Evolutionary conservation across 208 protist species (phyloP), one percentile per base, ranked within the genome.

Genomic region (Acanthamoeba lenticulata): DNA sequence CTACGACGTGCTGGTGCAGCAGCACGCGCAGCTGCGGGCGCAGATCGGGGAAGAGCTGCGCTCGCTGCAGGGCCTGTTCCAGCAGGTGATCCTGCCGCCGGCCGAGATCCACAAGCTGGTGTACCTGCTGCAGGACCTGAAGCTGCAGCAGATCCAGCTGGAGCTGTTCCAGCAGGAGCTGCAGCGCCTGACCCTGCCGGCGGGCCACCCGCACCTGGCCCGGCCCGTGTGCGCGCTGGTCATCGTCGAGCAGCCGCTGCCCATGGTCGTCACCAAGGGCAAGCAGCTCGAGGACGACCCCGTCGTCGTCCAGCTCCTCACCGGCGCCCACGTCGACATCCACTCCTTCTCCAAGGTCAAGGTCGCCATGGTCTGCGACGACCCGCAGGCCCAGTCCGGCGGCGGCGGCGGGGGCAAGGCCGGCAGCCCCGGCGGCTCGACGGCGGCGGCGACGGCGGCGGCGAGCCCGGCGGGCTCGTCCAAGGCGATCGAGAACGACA

Each of bases 211-310:
- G 11, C 93, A 62, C 47, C 55, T 85, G 38, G 44, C n/a, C 38
- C 62, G 44, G 2, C 57, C 83, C 29, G 90, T 95, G 47, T 93
- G 90, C 11, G 95, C 95, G 17, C 38, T 96, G 7, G 95, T 96
- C 2, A 94, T 96, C 19, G 94, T 95, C 40, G 92, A 96, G 60
- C 95, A 96, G 83, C 95, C 95, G 27, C 92, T 96, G 45, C 95
- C 95, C 24, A 94, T 94, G 92, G 95, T 96, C 5, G 88, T 96
- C 17, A 96, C 95, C 32, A 96, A 96, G 49, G 89, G 95, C 60
- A 96, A 94, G 44, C 95, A 94, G 69, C 47, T 95, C 5, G 95
- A 96, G 94, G 94, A 95, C 42, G 95, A 96, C 42, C 95, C 95
- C 13, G 93, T 96, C 5, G 92, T 94, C 13, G 95, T 96, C 27